A percentile compares a stretch with the other conserved stretches of the same genome.
Conservation (phyloP, 805 yeast species). For the Candida taoyuanica region DNA sequence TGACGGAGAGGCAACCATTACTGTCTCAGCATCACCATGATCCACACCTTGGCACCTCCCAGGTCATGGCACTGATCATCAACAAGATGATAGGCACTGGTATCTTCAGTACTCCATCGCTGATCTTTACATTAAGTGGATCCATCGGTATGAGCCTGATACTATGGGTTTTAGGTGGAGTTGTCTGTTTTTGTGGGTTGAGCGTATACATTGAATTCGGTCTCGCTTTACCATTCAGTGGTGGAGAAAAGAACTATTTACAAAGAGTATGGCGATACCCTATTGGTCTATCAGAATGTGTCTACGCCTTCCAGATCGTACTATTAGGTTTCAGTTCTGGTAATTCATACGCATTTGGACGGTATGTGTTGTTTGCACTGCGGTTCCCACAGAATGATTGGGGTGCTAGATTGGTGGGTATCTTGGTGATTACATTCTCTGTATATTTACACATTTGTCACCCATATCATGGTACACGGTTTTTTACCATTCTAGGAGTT, state of each 20-base stretch:
- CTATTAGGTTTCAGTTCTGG: constrained; percentile 58
- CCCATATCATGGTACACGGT: constrained; percentile 45
- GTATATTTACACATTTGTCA: constrained; percentile 43
- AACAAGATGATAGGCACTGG: constrained; percentile 76
- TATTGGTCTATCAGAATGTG: constrained; percentile 44
- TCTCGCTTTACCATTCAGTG: constrained; percentile 57
- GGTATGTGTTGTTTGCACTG: constrained; percentile 43
- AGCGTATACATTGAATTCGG: constrained; percentile 64
- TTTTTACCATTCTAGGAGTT: constrained; percentile 51
- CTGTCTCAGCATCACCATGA: constrained; percentile 13
- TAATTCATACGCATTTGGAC: constrained; percentile 61
- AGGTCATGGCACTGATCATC: constrained; percentile 41
- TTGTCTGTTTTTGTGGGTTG: constrained; percentile 50
- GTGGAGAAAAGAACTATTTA: constrained; percentile 66
- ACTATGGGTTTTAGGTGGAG: constrained; percentile 60
- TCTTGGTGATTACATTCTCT: constrained; percentile 42
- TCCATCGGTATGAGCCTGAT: constrained; percentile 53
- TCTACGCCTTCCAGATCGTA: constrained; percentile 50
- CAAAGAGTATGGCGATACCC: constrained; percentile 55
- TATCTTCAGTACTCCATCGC: constrained; percentile 62
- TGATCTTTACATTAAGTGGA: constrained; percentile 53
- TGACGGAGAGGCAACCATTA: constrained; percentile 9
- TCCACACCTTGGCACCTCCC: constrained; percentile 19
- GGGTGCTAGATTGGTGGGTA: constrained; percentile 44
- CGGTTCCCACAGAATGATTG: constrained; percentile 34